Evolutionary conservation across 805 yeast genomes (phyloP).

Genomic region (Candida methanosorbosa): DNA sequence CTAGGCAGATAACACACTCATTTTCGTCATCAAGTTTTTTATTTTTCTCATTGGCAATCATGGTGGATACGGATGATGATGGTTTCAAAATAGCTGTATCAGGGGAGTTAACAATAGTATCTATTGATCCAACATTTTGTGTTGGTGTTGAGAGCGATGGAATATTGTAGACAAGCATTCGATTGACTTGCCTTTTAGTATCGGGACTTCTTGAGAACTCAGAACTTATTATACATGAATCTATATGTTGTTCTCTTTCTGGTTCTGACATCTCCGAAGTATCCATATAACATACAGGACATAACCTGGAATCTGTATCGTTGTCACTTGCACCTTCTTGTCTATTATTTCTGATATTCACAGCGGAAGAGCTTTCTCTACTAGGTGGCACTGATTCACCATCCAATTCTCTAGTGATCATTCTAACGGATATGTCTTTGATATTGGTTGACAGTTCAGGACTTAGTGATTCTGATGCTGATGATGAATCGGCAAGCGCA

Average conservation of each 20-base stretch:
- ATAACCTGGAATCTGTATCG: slow-evolving; percentile 25
- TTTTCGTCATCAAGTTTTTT: slow-evolving; percentile 29
- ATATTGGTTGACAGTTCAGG: neutral
- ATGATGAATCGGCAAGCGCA: slow-evolving; percentile 21
- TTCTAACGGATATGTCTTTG: neutral
- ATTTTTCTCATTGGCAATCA: neutral
- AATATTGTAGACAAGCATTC: slow-evolving; percentile 77
- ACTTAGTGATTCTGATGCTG: neutral
- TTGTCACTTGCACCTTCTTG: slow-evolving; percentile 2
- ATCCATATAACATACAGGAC: slow-evolving; percentile 34
- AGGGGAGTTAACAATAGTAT: neutral
- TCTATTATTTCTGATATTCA: neutral
- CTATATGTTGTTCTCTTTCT: slow-evolving; percentile 59
- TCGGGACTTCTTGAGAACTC: slow-evolving; percentile 59
- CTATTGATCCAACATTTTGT: neutral
- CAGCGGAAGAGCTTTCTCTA: neutral
- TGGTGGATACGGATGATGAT: slow-evolving; percentile 1
- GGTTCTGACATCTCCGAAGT: slow-evolving; percentile 14
- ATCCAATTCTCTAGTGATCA: neutral
- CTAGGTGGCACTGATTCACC: neutral
- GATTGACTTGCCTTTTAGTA: slow-evolving; percentile 49
- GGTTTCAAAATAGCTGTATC: neutral
- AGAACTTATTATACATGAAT: slow-evolving; percentile 51
- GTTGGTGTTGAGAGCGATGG: slow-evolving; percentile 16
- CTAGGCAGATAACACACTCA: slow-evolving; percentile 93